phyloP scores from a whole-genome alignment of 805 yeast species.

The Candida arabinofermentans region DNA sequence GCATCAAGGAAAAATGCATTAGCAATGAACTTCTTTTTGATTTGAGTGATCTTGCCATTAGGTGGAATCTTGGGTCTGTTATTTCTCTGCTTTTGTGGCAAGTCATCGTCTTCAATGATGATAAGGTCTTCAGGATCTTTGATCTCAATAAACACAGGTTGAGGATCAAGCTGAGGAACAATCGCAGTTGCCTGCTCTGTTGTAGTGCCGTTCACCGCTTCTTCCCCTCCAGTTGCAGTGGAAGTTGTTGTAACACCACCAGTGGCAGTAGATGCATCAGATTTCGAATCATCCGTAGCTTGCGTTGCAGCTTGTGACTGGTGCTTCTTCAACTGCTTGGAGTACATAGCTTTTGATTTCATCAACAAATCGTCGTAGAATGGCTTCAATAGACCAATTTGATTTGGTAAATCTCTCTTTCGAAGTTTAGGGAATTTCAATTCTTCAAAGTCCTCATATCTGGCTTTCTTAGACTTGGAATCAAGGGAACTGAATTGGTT shows the following conservation, averaged over 20 bases:
- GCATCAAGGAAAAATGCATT: slow-evolving; percentile 52
- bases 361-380: slow-evolving; percentile 42
- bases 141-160: slow-evolving; percentile 20
- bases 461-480: slow-evolving; percentile 43
- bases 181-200: not conserved
- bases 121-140: slow-evolving; percentile 39
- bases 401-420: slow-evolving; percentile 46
- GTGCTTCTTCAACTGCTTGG: slow-evolving; percentile 42
- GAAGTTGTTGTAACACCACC: not conserved
- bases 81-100: slow-evolving; percentile 74
- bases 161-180: slow-evolving; percentile 4
- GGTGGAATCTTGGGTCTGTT: slow-evolving; percentile 83
- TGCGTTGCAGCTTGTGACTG: slow-evolving; percentile 17
- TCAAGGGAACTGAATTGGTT: slow-evolving; percentile 48
- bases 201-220: too few species aligned
- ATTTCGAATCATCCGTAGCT: too few species aligned
- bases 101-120: slow-evolving; percentile 77
- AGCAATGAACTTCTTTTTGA: slow-evolving; percentile 59
- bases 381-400: slow-evolving; percentile 56
- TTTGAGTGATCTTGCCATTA: slow-evolving; percentile 72
- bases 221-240: too few species aligned
- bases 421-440: slow-evolving; percentile 49
- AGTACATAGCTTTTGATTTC: slow-evolving; percentile 38
- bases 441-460: slow-evolving; percentile 63
- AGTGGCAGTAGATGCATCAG: not conserved